phyloP scores from a whole-genome alignment of 2,329 filamentous ascomycete genomes.

The Aspergillus sergii region DNA sequence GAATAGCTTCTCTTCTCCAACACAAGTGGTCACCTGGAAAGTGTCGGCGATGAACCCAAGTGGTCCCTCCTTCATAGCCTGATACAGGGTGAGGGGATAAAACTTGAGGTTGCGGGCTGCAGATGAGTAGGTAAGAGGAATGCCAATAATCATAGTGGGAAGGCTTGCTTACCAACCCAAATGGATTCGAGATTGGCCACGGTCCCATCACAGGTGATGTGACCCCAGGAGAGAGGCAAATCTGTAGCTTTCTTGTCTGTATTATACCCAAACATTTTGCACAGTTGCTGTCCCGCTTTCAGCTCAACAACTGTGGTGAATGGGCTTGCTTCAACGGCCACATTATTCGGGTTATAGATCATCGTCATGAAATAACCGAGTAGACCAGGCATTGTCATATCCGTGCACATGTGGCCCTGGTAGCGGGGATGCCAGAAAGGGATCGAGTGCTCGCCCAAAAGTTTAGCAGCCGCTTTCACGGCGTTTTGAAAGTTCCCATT shows the following conservation, averaged over 20 bases:
- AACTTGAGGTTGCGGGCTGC: constrained; percentile 52
- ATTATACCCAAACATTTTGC: constrained; percentile 51
- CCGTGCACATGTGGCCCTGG: constrained; percentile 50
- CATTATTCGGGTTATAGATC: constrained; percentile 56
- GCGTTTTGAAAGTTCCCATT: constrained; percentile 39
- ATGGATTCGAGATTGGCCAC: constrained; percentile 54
- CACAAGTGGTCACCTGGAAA: constrained; percentile 36
- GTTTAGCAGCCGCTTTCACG: constrained; percentile 37
- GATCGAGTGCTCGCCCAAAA: constrained; percentile 48
- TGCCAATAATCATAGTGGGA: neutral
- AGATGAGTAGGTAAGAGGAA: neutral
- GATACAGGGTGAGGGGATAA: constrained; percentile 46
- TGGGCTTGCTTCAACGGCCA: constrained; percentile 51
- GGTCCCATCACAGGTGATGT: constrained; percentile 50
- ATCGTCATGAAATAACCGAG: constrained; percentile 55
- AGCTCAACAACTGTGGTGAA: constrained; percentile 50
- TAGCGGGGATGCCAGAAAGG: constrained; percentile 51
- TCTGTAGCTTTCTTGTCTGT: constrained; percentile 25
- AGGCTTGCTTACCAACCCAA: constrained; percentile 33
- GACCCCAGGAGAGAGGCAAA: constrained; percentile 43
- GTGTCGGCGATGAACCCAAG: constrained; percentile 32
- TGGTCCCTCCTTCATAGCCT: constrained; percentile 31
- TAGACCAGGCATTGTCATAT: constrained; percentile 47
- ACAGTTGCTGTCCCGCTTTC: constrained; percentile 50
- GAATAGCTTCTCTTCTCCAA: constrained; percentile 39